phyloP scores from a whole-genome alignment of 2,329 filamentous ascomycete species.

The Cladosporium velox region DNA sequence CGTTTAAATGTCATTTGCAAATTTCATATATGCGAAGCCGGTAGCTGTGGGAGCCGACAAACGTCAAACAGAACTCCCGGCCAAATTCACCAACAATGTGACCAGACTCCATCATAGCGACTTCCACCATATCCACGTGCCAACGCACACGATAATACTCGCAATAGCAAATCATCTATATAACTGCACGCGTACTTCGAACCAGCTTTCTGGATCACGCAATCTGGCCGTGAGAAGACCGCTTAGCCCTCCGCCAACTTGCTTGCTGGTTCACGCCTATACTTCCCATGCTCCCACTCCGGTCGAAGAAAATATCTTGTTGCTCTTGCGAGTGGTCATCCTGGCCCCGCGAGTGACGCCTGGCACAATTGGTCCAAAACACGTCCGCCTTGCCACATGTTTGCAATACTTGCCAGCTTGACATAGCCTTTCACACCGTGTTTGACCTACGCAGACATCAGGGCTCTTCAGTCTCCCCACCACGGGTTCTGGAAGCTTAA shows the following conservation, averaged over 20 bases:
- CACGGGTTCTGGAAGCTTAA: too few relatives aligned
- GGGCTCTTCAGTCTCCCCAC: too few relatives aligned
- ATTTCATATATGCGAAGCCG: background rate
- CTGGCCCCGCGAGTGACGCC: background rate
- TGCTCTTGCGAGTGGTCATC: background rate
- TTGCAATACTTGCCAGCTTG: background rate
- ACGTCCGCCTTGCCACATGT: background rate
- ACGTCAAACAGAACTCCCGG: background rate
- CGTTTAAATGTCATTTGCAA: background rate
- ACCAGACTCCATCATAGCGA: background rate
- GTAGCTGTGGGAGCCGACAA: background rate
- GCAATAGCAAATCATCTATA: background rate
- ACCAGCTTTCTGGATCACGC: background rate
- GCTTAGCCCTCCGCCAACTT: background rate
- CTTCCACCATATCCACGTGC: background rate
- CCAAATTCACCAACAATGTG: background rate
- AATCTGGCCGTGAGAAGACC: background rate
- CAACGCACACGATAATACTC: background rate
- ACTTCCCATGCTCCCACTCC: background rate
- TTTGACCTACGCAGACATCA: background rate
- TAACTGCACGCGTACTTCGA: too few relatives aligned
- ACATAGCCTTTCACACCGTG: background rate
- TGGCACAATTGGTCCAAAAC: background rate
- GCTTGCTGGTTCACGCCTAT: background rate
- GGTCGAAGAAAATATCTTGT: background rate